Evolutionary conservation across 192 early-diverging fungal species (phyloP).

Genomic region (Backusella parvicylindrica): DNA sequence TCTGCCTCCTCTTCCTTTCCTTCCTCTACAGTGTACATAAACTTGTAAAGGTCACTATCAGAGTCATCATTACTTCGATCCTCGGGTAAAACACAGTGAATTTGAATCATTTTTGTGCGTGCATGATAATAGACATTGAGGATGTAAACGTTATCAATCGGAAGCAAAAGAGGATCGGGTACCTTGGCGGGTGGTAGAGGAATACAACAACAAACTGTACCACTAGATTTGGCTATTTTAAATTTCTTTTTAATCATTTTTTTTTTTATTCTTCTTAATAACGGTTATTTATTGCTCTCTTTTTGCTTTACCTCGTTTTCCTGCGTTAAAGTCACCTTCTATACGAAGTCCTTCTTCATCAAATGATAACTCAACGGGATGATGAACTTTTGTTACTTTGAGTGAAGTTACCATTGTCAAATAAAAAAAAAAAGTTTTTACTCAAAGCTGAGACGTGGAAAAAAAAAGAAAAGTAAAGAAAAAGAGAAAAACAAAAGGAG

Average conservation of each 20-base stretch:
- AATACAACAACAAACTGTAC: conserved; percentile 21
- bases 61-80: conserved; percentile 15
- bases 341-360: conserved; percentile 32
- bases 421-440: not conserved
- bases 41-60: conserved; percentile 21
- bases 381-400: conserved; percentile 8
- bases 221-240: conserved; percentile 17
- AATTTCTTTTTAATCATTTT: not conserved
- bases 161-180: conserved; percentile 23
- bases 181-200: conserved; percentile 17
- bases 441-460: not conserved
- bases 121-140: conserved; percentile 11
- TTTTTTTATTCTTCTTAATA: not conserved
- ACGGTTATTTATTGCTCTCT: not conserved
- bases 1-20: conserved; percentile 3
- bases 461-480: not conserved
- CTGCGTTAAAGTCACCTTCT: conserved; percentile 29
- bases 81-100: conserved; percentile 21
- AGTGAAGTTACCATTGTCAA: conserved; percentile 15
- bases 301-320: conserved; percentile 18
- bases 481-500: not conserved
- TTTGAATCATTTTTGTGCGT: conserved; percentile 28
- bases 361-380: conserved; percentile 18
- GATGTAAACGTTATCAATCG: conserved; percentile 22
- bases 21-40: conserved; percentile 20